Evolutionary conservation across 139 green algal genomes (phyloP).

Genomic region (Coelastrella sp.): DNA sequence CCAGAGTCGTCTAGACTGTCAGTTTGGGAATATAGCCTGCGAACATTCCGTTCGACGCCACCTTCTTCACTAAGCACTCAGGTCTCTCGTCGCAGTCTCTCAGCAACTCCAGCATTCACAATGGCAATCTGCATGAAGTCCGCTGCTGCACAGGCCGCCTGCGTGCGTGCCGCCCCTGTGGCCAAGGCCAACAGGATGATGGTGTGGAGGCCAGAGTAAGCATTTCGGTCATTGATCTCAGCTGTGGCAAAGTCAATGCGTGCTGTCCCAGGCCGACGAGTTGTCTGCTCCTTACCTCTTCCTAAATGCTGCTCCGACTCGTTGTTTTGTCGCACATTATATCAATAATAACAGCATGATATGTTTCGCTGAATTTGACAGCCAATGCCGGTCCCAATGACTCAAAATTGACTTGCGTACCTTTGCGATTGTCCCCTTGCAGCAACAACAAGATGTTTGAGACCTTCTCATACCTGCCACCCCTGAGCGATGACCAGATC

Average conservation of each 20-base stretch:
- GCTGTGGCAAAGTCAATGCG: background rate
- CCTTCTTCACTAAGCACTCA: conserved; percentile 1
- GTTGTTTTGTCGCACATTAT: background rate
- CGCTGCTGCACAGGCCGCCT: background rate
- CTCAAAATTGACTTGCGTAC: background rate
- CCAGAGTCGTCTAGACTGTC: background rate
- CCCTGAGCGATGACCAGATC: conserved; percentile 92
- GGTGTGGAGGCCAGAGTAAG: conserved; percentile 82
- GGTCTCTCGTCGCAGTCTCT: background rate
- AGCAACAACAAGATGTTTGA: conserved; percentile 89
- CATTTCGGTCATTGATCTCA: background rate
- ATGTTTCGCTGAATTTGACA: background rate
- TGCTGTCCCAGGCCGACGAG: background rate
- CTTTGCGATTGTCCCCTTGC: conserved; percentile 27
- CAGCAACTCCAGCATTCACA: conserved; percentile 19
- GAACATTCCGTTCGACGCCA: background rate
- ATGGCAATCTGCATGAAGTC: conserved; percentile 45
- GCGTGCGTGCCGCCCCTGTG: conserved; percentile 61
- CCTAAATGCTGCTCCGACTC: background rate
- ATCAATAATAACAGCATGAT: background rate
- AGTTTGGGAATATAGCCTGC: background rate
- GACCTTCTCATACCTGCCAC: conserved; percentile 99
- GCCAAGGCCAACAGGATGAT: conserved; percentile 75
- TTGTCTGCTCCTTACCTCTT: background rate
- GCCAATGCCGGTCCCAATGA: background rate